A percentile compares a stretch with the other conserved stretches of the same genome.
Evolutionary conservation across 2,329 filamentous ascomycete species (phyloP).

Genomic region (Talaromyces sp.): DNA sequence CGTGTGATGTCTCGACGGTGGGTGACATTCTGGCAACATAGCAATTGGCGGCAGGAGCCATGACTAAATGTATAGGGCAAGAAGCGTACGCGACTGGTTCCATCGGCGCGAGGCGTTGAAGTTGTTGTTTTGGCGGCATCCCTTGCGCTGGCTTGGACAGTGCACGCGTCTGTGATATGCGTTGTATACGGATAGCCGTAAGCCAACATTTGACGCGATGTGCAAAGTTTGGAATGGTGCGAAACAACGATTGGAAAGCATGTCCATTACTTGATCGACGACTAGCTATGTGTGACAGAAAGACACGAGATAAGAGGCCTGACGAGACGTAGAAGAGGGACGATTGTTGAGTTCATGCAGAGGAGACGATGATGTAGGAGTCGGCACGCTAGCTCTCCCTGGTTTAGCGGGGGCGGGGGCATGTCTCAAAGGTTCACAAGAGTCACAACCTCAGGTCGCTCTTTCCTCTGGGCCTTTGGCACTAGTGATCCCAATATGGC

Average conservation of each 20-base stretch:
- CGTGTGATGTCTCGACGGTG: not conserved
- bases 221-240: not conserved
- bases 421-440: slow-evolving; percentile 1
- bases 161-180: not conserved
- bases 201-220: not conserved
- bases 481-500: not conserved
- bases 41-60: not conserved
- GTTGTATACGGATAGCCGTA: not conserved
- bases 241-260: not conserved
- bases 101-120: not conserved
- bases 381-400: not conserved
- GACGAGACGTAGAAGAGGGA: not conserved
- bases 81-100: not conserved
- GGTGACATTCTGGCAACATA: not conserved
- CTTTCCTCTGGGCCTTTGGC: not conserved
- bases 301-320: not conserved
- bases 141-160: not conserved
- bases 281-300: not conserved
- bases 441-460: not conserved
- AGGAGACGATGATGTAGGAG: not conserved
- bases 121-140: not conserved
- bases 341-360: not conserved
- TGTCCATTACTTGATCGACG: not conserved
- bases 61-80: not conserved
- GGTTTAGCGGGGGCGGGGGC: not conserved